Evolutionary conservation across 345 rosid species (phyloP), one percentile per base, ranked within the genome.

Genomic region (Eucalyptus tenuipes): DNA sequence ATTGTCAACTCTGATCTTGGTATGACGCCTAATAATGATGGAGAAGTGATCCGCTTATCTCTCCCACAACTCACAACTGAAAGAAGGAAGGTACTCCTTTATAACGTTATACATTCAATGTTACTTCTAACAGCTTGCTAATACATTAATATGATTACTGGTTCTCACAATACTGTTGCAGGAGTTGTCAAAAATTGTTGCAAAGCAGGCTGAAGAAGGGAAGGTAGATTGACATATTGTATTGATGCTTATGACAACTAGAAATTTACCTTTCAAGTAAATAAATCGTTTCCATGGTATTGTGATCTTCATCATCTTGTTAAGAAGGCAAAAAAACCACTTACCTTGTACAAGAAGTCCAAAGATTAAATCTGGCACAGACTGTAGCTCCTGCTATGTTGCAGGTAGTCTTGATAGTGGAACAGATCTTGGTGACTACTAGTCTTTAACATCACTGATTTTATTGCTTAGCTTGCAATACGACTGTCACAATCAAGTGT

Each of bases 151-250:
- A 57, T 48, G 17, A 22, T 86, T 24, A 27, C n/a, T 89, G 84
- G 64, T 81, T 45, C n/a, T 47, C 25, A 15, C 55, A 64, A 27
- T 87, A 59, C 75, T 89, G 15, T 64, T 93, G 90, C 95, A 97
- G 99, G 96, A 97, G 88, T 88, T 97, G 88, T 91, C 96, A 15
- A 97, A 95, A 93, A 89, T 96, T 91, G 99, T 97, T 86, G 98
- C 98, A 50, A 97, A 96, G 91, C 96, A 94, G 90, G 90, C 98
- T 90, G 99, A 97, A 92, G 99, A 97, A 91, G 98, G 98, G 68
- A 96, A 96, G 99, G 99, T 97, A 86, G 64, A 59, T 89, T 5
- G 31, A 61, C 84, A 37, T 59, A 31, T 42, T 42, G 18, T 42
- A 47, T 27, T 1, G 4, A 49, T 85, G 88, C 16, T 87, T 37